phyloP scores from a whole-genome alignment of 2,329 filamentous ascomycete genomes.

The Xylariaceae sp. region DNA sequence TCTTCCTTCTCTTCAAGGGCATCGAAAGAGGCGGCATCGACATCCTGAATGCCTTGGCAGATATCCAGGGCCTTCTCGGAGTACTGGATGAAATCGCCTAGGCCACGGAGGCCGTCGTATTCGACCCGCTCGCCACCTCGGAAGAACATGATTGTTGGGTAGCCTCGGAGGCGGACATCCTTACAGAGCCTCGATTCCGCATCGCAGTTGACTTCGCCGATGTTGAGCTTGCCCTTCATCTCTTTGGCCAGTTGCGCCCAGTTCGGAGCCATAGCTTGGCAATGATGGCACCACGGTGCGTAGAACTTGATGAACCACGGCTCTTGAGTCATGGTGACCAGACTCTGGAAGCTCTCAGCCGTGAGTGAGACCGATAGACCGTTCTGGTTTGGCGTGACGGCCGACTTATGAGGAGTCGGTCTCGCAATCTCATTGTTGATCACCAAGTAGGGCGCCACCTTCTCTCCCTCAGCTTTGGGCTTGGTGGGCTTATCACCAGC shows the following conservation, averaged over 20 bases:
- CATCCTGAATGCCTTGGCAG: conserved; percentile 68
- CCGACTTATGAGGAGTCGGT: conserved; percentile 42
- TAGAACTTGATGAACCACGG: conserved; percentile 99
- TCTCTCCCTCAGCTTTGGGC: conserved; percentile 10
- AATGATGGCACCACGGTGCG: conserved; percentile 94
- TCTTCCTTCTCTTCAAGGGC: conserved; percentile 87
- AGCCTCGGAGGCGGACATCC: conserved; percentile 71
- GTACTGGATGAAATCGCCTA: conserved; percentile 84
- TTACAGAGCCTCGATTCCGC: conserved; percentile 82
- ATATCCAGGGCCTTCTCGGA: conserved; percentile 79
- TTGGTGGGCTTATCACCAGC: neutral
- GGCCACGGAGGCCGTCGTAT: conserved; percentile 82
- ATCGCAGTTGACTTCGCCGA: conserved; percentile 96
- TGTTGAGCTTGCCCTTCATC: conserved; percentile 81
- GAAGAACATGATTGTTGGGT: conserved; percentile 90
- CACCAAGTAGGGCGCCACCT: conserved; percentile 1
- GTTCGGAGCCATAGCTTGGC: conserved; percentile 82
- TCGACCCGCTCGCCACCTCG: conserved; percentile 85
- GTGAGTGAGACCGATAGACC: conserved; percentile 70
- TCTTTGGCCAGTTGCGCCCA: conserved; percentile 88
- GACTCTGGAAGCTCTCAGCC: conserved; percentile 75
- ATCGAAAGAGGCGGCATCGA: conserved; percentile 69
- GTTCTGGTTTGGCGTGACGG: conserved; percentile 60
- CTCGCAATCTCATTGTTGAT: conserved; percentile 9
- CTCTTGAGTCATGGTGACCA: conserved; percentile 80